Evolutionary conservation across 2,329 filamentous ascomycete species (phyloP).

Genomic region (Nemania sp.): DNA sequence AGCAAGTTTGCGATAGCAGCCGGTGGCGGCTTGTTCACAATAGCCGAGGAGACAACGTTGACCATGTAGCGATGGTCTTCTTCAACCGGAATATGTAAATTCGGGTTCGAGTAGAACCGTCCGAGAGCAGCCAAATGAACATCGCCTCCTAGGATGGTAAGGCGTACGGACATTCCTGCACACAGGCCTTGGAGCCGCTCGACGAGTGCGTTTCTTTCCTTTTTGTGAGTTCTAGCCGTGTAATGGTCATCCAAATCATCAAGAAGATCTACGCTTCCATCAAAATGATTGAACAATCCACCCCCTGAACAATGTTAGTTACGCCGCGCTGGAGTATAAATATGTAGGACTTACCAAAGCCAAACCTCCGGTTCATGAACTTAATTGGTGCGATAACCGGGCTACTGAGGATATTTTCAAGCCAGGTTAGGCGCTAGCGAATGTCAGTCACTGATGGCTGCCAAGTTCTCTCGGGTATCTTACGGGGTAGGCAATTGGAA

Average conservation of each 20-base stretch:
- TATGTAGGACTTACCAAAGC: constrained; percentile 56
- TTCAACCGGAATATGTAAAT: constrained; percentile 74
- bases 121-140: constrained; percentile 91
- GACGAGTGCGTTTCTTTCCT: constrained; percentile 78
- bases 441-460: constrained; percentile 13
- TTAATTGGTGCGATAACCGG: constrained; percentile 87
- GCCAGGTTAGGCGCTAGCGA: constrained; percentile 81
- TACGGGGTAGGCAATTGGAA: constrained; percentile 82
- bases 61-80: constrained; percentile 92
- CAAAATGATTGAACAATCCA: constrained; percentile 89
- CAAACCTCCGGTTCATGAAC: constrained; percentile 87
- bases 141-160: constrained; percentile 92
- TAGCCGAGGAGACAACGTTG: constrained; percentile 91
- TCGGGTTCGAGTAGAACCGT: constrained; percentile 91
- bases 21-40: constrained; percentile 92
- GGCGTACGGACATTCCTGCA: constrained; percentile 81
- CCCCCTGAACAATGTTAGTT: constrained; percentile 54
- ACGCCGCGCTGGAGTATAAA: neutral
- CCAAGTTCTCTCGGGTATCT: constrained; percentile 42
- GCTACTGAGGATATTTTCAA: constrained; percentile 88
- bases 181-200: constrained; percentile 82
- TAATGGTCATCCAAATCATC: constrained; percentile 97
- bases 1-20: constrained; percentile 86
- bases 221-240: constrained; percentile 88
- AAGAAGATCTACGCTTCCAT: constrained; percentile 88